Evolutionary conservation across 2,329 filamentous ascomycete genomes (phyloP).

Genomic region (Fusarium oxysporum): DNA sequence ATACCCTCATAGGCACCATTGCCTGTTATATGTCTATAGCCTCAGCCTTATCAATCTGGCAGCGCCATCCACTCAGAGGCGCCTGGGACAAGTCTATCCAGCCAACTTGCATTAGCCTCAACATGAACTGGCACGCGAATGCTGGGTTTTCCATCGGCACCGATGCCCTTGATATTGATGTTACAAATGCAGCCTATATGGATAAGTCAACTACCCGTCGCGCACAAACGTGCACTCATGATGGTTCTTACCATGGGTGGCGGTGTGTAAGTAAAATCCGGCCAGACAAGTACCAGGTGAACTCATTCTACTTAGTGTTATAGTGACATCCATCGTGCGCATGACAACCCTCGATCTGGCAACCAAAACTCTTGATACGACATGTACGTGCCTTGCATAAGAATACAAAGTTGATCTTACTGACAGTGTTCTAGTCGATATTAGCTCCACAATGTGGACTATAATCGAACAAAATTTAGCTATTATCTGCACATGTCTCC

Average conservation of each 20-base stretch:
- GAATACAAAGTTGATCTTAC: not conserved
- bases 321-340: slow-evolving; percentile 57
- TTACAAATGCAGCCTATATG: slow-evolving; percentile 61
- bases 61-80: slow-evolving; percentile 61
- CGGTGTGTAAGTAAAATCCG: slow-evolving; percentile 52
- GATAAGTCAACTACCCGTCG: slow-evolving; percentile 55
- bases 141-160: slow-evolving; percentile 60
- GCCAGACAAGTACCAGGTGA: not conserved
- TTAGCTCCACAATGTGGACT: slow-evolving; percentile 54
- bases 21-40: slow-evolving; percentile 60
- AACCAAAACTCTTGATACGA: slow-evolving; percentile 52
- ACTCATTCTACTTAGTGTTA: slow-evolving; percentile 44
- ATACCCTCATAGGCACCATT: slow-evolving; percentile 56
- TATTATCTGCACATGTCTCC: slow-evolving; percentile 55
- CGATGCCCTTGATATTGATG: slow-evolving; percentile 59
- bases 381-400: slow-evolving; percentile 44
- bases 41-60: slow-evolving; percentile 59
- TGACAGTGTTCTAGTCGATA: slow-evolving; percentile 43
- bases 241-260: slow-evolving; percentile 58
- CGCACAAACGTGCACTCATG: slow-evolving; percentile 56
- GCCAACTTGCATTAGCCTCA: slow-evolving; percentile 59
- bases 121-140: slow-evolving; percentile 62
- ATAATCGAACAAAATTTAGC: slow-evolving; percentile 55
- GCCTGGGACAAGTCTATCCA: slow-evolving; percentile 58
- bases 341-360: slow-evolving; percentile 55